phyloP scores from a whole-genome alignment of 139 green algal species.

The Coccomyxa sp. region DNA sequence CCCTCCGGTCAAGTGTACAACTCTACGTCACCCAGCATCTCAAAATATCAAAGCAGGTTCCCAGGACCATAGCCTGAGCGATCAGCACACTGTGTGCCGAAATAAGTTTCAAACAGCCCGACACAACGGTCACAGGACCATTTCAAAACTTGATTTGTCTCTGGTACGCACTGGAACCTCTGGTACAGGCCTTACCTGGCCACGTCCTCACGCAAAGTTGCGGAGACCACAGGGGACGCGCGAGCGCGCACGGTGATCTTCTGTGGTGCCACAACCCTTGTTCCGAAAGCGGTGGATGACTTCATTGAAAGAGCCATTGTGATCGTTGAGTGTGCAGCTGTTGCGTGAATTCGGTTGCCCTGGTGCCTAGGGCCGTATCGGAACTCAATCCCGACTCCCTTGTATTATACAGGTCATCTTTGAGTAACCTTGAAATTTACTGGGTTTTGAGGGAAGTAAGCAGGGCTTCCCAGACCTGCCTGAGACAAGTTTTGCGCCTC shows the following conservation, averaged over 20 bases:
- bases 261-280: neutral
- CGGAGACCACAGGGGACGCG: constrained; percentile 7
- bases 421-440: neutral
- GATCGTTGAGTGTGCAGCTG: neutral
- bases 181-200: neutral
- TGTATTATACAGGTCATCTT: no score
- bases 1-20: no score
- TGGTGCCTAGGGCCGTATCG: neutral
- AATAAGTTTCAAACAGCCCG: no score
- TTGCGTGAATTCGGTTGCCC: neutral
- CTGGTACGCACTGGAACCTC: neutral
- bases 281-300: constrained; percentile 1
- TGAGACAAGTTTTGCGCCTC: no score
- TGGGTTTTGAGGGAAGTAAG: neutral
- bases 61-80: no score
- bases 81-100: no score
- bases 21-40: no score
- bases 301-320: constrained; percentile 23
- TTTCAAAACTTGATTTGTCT: no score
- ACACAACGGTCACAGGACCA: no score
- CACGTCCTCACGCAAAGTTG: constrained; percentile 19
- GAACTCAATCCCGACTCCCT: no score
- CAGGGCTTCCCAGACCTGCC: neutral
- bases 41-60: no score
- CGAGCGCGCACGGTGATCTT: neutral